Evolutionary conservation across 2,329 filamentous ascomycete species (phyloP).

Genomic region (Epicoccum sorghinum): DNA sequence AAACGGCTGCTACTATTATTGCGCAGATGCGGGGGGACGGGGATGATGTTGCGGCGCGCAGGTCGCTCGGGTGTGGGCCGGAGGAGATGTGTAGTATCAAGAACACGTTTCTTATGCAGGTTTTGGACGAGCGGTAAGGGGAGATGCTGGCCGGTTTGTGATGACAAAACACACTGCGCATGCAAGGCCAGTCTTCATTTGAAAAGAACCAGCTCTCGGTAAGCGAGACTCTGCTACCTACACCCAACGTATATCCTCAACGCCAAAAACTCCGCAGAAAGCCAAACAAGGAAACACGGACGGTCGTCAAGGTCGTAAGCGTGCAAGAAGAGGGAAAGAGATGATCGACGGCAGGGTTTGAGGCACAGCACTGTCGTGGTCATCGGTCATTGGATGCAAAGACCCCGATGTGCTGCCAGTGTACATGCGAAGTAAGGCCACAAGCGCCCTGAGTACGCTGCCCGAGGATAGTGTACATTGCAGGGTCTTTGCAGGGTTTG

Average conservation of each 20-base stretch:
- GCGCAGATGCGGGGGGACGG: constrained; percentile 36
- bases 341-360: background rate
- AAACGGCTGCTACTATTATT: constrained; percentile 36
- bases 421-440: constrained; percentile 5
- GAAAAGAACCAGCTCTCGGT: too few relatives aligned
- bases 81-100: constrained; percentile 28
- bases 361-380: background rate
- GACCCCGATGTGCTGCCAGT: background rate
- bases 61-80: constrained; percentile 27
- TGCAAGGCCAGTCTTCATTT: too few relatives aligned
- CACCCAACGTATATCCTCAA: constrained; percentile 2
- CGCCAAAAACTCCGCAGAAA: background rate
- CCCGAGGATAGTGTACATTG: background rate
- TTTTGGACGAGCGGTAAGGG: constrained; percentile 29
- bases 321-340: background rate
- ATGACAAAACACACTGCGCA: too few relatives aligned
- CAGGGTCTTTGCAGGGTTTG: background rate
- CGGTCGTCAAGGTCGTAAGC: background rate
- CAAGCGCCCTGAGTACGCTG: background rate
- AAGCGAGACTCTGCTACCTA: too few relatives aligned
- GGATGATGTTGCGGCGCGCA: constrained; percentile 25
- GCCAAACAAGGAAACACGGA: background rate
- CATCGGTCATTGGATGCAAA: background rate
- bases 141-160: background rate
- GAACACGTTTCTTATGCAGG: constrained; percentile 32